Conservation (phyloP, 2,329 filamentous ascomycete genomes). For the Ophioceras dolichostomum region DNA sequence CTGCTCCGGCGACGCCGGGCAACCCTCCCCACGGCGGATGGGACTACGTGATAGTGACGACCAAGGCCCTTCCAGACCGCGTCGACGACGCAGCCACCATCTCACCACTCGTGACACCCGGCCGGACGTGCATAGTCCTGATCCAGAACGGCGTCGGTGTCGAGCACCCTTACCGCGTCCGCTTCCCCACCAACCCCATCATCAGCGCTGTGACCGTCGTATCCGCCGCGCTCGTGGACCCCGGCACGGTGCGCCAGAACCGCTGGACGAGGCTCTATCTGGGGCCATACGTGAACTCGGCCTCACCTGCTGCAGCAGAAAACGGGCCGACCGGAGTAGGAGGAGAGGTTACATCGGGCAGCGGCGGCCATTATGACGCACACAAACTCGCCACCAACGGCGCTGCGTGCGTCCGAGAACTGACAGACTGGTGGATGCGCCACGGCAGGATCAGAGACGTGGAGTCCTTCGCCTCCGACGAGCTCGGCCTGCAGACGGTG, state of each 20-base stretch:
- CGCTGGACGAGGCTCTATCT: slow-evolving; percentile 63
- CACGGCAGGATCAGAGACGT: slow-evolving; percentile 54
- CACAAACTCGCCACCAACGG: slow-evolving; percentile 12
- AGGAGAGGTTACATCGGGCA: slow-evolving; percentile 16
- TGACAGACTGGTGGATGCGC: slow-evolving; percentile 40
- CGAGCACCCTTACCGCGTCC: slow-evolving; percentile 49
- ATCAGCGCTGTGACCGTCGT: slow-evolving; percentile 59
- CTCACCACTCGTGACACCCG: slow-evolving; percentile 41
- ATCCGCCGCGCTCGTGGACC: slow-evolving; percentile 52
- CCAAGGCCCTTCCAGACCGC: slow-evolving; percentile 55
- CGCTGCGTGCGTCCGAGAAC: slow-evolving; percentile 28
- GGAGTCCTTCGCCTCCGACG: slow-evolving; percentile 38
- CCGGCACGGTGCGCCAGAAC: slow-evolving; percentile 55
- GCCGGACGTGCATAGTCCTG: slow-evolving; percentile 44
- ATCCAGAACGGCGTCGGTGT: slow-evolving; percentile 64
- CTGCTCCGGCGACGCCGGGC: slow-evolving; percentile 3
- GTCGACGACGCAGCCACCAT: slow-evolving; percentile 50
- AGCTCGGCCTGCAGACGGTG: slow-evolving; percentile 55
- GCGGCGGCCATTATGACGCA: slow-evolving; percentile 4
- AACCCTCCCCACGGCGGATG: slow-evolving; percentile 9
- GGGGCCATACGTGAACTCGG: slow-evolving; percentile 46
- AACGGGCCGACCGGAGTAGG: slow-evolving; percentile 4
- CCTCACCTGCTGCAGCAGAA: slow-evolving; percentile 6
- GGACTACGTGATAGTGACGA: slow-evolving; percentile 58
- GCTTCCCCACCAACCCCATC: slow-evolving; percentile 49